These are phyloP conservation scores for Phytopythium chamaehyphon DNA, from an alignment of 352 stramenopile species.

Conservation along the genomic window DNA sequence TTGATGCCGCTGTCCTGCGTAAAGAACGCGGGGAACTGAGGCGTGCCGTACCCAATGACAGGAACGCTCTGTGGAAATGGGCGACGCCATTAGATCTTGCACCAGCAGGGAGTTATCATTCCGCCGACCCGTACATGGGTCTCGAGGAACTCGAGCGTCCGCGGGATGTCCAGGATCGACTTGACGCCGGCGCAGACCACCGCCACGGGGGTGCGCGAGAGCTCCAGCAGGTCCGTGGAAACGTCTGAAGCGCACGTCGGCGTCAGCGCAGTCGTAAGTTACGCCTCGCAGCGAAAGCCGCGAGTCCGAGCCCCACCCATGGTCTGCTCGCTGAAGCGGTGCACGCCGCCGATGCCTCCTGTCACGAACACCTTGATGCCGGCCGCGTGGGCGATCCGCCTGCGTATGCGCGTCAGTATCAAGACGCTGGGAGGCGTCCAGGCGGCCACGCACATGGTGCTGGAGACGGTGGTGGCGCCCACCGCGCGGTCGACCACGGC, in stretches of 20 bases:
- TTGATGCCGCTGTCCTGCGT: conserved; percentile 89
- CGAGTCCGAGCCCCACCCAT: conserved; percentile 38
- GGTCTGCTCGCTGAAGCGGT: conserved; percentile 92
- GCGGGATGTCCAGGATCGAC: conserved; percentile 96
- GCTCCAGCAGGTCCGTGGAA: conserved; percentile 96
- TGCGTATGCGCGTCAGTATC: too few relatives aligned
- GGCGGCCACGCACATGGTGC: conserved; percentile 91
- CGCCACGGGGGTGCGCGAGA: conserved; percentile 92
- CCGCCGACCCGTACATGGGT: conserved; percentile 56
- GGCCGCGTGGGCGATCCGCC: conserved; percentile 90
- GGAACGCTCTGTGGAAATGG: conserved; percentile 82
- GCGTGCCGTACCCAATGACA: conserved; percentile 87
- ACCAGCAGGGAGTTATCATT: too few relatives aligned
- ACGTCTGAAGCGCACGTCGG: conserved; percentile 61
- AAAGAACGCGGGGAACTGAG: conserved; percentile 98
- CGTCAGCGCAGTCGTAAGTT: too few relatives aligned
- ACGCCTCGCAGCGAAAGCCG: too few relatives aligned
- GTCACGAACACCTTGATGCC: conserved; percentile 98
- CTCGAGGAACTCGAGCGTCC: conserved; percentile 97
- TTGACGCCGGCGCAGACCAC: conserved; percentile 99
- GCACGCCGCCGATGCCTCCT: conserved; percentile 95
- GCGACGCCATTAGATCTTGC: conserved; percentile 7
- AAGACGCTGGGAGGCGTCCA: too few relatives aligned
- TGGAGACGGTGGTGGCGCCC: conserved; percentile 96
- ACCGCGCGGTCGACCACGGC: conserved; percentile 65